Conservation (phyloP, 1,284 basidiomycete genomes). For the Kalmanozyma brasiliensis region DNA sequence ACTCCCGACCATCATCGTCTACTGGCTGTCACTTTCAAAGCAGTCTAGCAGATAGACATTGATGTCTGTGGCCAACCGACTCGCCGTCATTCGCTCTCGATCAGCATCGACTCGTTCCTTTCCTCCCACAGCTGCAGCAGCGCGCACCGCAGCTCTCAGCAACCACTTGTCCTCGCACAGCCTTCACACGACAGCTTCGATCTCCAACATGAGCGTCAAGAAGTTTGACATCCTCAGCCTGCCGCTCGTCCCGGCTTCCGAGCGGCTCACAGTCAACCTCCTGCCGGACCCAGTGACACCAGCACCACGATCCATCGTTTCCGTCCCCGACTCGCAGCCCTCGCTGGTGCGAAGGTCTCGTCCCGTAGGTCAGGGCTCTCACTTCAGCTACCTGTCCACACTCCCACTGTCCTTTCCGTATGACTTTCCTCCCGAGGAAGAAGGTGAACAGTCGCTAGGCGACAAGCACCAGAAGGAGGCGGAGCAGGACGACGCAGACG, state of each 20-base stretch:
- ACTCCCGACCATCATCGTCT: conserved; percentile 4
- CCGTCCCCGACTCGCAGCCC: conserved; percentile 62
- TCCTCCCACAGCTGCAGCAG: neutral
- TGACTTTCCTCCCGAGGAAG: conserved; percentile 71
- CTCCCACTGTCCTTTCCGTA: conserved; percentile 87
- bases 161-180: neutral
- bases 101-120: neutral
- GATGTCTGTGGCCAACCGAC: conserved; percentile 24
- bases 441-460: conserved; percentile 42
- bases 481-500: conserved; percentile 21
- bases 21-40: neutral
- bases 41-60: neutral
- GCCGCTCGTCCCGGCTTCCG: conserved; percentile 74
- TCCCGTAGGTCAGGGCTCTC: conserved; percentile 74
- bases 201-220: conserved; percentile 21
- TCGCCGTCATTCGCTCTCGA: conserved; percentile 17
- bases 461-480: conserved; percentile 39
- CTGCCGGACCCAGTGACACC: conserved; percentile 75
- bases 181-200: conserved; percentile 9
- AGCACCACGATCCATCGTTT: conserved; percentile 72
- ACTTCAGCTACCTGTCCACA: conserved; percentile 85
- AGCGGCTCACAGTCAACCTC: conserved; percentile 77
- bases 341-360: conserved; percentile 76
- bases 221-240: conserved; percentile 68
- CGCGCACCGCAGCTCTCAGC: neutral